A percentile compares a stretch with the other conserved stretches of the same genome.
Evolutionary conservation across 805 yeast genomes (phyloP).

Genomic region (Metschnikowia kunwiensis): DNA sequence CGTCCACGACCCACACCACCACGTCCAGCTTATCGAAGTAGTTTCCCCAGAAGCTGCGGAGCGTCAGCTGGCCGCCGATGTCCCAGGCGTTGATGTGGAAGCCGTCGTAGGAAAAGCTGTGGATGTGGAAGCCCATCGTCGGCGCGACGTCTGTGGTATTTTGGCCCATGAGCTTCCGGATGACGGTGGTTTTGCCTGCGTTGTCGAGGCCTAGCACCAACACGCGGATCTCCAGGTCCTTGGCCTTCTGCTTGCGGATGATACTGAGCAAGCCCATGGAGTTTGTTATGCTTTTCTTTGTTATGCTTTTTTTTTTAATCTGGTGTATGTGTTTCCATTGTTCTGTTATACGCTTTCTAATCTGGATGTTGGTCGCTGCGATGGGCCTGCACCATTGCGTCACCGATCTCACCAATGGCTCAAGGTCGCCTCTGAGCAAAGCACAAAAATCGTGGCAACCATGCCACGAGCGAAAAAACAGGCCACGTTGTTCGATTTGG

Average conservation of each 20-base stretch:
- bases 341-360: background rate
- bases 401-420: no score
- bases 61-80: slow-evolving; percentile 63
- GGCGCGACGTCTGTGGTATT: slow-evolving; percentile 65
- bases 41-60: slow-evolving; percentile 61
- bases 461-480: slow-evolving; percentile 6
- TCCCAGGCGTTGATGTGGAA: slow-evolving; percentile 72
- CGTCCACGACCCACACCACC: slow-evolving; percentile 84
- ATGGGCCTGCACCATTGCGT: slow-evolving; percentile 8
- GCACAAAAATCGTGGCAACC: no score
- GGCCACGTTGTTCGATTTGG: slow-evolving; percentile 4
- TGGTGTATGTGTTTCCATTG: background rate
- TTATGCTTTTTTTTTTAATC: background rate
- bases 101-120: slow-evolving; percentile 46
- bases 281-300: background rate
- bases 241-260: slow-evolving; percentile 75
- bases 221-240: slow-evolving; percentile 73
- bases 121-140: slow-evolving; percentile 86
- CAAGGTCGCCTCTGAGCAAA: no score
- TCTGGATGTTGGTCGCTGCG: background rate
- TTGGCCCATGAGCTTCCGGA: slow-evolving; percentile 52
- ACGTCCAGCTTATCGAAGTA: slow-evolving; percentile 79
- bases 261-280: slow-evolving; percentile 81
- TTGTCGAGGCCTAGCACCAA: slow-evolving; percentile 83
- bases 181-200: slow-evolving; percentile 87